Evolutionary conservation across 495 filamentous ascomycete species (phyloP).

Genomic region (Tuber melanosporum): DNA sequence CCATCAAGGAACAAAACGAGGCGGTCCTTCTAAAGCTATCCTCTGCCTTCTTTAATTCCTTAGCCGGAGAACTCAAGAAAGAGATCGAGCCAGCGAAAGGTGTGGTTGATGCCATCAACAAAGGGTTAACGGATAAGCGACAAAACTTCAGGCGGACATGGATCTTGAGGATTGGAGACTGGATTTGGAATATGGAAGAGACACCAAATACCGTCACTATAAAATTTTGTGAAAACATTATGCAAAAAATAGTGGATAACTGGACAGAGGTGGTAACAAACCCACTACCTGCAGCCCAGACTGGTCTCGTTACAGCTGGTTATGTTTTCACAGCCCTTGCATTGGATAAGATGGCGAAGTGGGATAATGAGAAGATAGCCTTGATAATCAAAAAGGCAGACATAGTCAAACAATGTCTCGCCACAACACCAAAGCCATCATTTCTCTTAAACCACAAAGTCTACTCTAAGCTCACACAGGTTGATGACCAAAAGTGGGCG

Average conservation of each 20-base stretch:
- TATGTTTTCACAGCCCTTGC: conserved; percentile 65
- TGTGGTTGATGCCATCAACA: conserved; percentile 62
- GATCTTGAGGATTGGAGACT: conserved; percentile 65
- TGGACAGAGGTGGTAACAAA: conserved; percentile 73
- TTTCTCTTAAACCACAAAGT: conserved; percentile 77
- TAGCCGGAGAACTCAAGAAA: conserved; percentile 53
- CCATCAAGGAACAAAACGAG: conserved; percentile 81
- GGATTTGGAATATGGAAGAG: conserved; percentile 56
- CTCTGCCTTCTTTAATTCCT: conserved; percentile 57
- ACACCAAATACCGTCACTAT: conserved; percentile 46
- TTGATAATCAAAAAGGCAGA: conserved; percentile 53
- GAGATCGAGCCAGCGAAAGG: conserved; percentile 52
- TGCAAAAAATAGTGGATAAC: conserved; percentile 61
- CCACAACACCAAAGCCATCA: conserved; percentile 64
- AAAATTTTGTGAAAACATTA: conserved; percentile 54
- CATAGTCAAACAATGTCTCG: conserved; percentile 57
- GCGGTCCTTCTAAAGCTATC: conserved; percentile 68
- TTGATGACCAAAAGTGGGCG: conserved; percentile 72
- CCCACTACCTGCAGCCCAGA: conserved; percentile 66
- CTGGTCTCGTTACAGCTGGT: conserved; percentile 64
- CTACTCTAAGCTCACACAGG: conserved; percentile 65
- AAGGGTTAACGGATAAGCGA: conserved; percentile 80
- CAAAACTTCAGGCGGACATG: conserved; percentile 70
- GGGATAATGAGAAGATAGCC: conserved; percentile 41
- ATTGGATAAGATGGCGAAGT: conserved; percentile 44